Conservation (phyloP, 1,284 basidiomycete genomes). For the Marasmius oreades region DNA sequence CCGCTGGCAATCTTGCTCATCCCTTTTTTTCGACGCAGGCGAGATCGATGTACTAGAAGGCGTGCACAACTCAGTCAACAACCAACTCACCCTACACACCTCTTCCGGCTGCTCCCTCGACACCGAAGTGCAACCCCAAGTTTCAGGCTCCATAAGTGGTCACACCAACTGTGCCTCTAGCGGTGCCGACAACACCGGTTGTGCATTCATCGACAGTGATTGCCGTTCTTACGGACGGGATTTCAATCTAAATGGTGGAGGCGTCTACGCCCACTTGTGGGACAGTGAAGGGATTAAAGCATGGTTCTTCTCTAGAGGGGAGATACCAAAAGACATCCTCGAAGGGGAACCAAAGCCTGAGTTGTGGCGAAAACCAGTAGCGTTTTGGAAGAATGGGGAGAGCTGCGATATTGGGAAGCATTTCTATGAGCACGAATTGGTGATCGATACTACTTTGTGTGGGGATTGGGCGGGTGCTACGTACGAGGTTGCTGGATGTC, state of each 20-base stretch:
- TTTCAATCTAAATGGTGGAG: constrained; percentile 68
- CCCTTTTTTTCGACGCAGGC: constrained; percentile 22
- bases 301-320: constrained; percentile 70
- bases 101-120: constrained; percentile 53
- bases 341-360: constrained; percentile 41
- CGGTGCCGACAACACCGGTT: constrained; percentile 57
- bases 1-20: constrained; percentile 6
- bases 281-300: constrained; percentile 65
- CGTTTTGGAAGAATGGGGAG: constrained; percentile 52
- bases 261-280: constrained; percentile 76
- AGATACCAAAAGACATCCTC: constrained; percentile 70
- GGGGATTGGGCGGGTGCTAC: constrained; percentile 63
- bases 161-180: constrained; percentile 47
- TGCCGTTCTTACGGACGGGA: constrained; percentile 59
- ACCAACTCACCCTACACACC: constrained; percentile 74
- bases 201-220: constrained; percentile 56
- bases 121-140: constrained; percentile 9
- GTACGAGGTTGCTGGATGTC: constrained; percentile 57
- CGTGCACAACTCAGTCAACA: constrained; percentile 53
- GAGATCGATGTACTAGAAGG: constrained; percentile 78
- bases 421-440: constrained; percentile 58
- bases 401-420: constrained; percentile 64
- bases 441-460: constrained; percentile 34
- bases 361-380: constrained; percentile 74
- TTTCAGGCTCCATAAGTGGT: constrained; percentile 27